These are phyloP conservation scores for grape (Vitis vinifera) DNA, from an alignment of 164 flowering plant genomes.

Conservation along the genomic window ASM3070453v1 NC_081808.1:25803501-25804000, in stretches of 20 bases:
- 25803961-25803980: constrained; percentile 96
- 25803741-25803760: constrained; percentile 99
- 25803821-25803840: neutral
- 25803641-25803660: constrained; percentile 69
- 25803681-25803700: constrained; percentile 78
- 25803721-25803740: constrained; percentile 77
- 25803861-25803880: constrained; percentile 55
- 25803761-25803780: constrained; percentile 88
- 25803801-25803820: neutral
- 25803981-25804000: constrained; percentile 56
- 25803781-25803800: constrained; percentile 17
- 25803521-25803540: neutral
- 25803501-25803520: no score
- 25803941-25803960: constrained; percentile 82
- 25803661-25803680: constrained; percentile 96
- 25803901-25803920: constrained; percentile 79
- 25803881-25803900: constrained; percentile 85
- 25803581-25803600: neutral
- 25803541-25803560: neutral
- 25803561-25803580: neutral
- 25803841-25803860: neutral
- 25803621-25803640: constrained; percentile 88
- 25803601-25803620: neutral
- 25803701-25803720: constrained; percentile 65
- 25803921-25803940: constrained; percentile 75